Percentiles rank a stretch among this genome's conserved stretches.
phyloP scores from a whole-genome alignment of 768 basidiomycete genomes.

The Auriscalpium vulgare region DNA sequence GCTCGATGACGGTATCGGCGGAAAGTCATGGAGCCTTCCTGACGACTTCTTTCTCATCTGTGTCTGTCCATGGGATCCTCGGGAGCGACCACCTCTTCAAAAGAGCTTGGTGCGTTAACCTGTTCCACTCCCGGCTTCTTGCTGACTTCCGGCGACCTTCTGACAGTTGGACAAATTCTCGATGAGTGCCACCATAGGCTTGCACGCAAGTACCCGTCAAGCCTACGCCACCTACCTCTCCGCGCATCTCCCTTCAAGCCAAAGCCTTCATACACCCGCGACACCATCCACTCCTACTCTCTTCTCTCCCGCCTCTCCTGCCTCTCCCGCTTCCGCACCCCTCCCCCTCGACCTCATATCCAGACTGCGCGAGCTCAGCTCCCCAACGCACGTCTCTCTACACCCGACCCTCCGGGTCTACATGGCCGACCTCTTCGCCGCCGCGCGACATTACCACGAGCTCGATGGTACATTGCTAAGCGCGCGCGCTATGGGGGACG shows the following conservation, averaged over 20 bases:
- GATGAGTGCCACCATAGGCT: constrained; percentile 57
- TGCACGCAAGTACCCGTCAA: constrained; percentile 24
- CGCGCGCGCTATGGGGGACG: constrained; percentile 51
- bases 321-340: background rate
- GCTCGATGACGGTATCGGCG: constrained; percentile 31
- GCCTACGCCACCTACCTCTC: constrained; percentile 24
- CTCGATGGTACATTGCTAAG: constrained; percentile 67
- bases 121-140: background rate
- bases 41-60: constrained; percentile 66
- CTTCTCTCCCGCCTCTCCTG: constrained; percentile 15
- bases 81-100: constrained; percentile 59
- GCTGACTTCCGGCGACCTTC: background rate
- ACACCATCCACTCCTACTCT: constrained; percentile 7
- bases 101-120: constrained; percentile 48
- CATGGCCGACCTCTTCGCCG: constrained; percentile 64
- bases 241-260: constrained; percentile 18
- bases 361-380: constrained; percentile 21
- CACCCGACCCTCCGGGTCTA: constrained; percentile 50
- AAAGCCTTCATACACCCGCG: constrained; percentile 19
- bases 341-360: constrained; percentile 23
- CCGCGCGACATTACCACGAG: constrained; percentile 60
- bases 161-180: constrained; percentile 69
- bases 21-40: constrained; percentile 44
- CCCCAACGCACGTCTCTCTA: constrained; percentile 9
- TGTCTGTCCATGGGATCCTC: constrained; percentile 56